Evolutionary conservation across 2,329 filamentous ascomycete species (phyloP).

Genomic region (Cyphellophora attinorum): DNA sequence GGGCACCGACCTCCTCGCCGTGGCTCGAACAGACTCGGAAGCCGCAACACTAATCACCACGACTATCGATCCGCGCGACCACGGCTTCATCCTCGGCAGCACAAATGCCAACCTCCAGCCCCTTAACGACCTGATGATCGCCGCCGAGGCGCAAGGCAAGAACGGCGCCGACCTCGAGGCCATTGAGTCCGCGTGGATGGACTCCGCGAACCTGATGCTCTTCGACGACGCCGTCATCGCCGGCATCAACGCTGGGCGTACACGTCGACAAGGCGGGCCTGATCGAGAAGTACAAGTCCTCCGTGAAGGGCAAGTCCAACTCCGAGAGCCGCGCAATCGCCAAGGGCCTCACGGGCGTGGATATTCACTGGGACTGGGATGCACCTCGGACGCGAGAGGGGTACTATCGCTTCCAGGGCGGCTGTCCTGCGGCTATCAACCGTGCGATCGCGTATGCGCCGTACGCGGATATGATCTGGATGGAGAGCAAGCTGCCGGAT

Average conservation of each 20-base stretch:
- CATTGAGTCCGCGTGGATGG: slow-evolving; percentile 83
- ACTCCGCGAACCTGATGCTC: slow-evolving; percentile 69
- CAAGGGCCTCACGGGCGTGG: slow-evolving; percentile 63
- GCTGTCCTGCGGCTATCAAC: slow-evolving; percentile 84
- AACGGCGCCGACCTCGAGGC: slow-evolving; percentile 69
- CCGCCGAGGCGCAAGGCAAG: slow-evolving; percentile 75
- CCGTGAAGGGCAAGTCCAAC: slow-evolving; percentile 76
- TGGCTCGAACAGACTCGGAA: slow-evolving; percentile 94
- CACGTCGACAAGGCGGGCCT: slow-evolving; percentile 60
- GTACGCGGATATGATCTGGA: slow-evolving; percentile 95
- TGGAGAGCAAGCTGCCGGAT: slow-evolving; percentile 96
- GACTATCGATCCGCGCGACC: slow-evolving; percentile 91
- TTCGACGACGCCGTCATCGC: slow-evolving; percentile 86
- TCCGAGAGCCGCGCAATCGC: slow-evolving; percentile 71
- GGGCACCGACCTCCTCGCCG: slow-evolving; percentile 82
- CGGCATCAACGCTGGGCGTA: slow-evolving; percentile 61
- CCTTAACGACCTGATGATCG: slow-evolving; percentile 82
- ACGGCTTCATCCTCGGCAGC: slow-evolving; percentile 80
- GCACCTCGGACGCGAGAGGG: slow-evolving; percentile 86
- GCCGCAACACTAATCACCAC: slow-evolving; percentile 94
- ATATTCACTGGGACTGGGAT: slow-evolving; percentile 93
- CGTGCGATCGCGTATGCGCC: slow-evolving; percentile 85
- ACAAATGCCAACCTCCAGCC: slow-evolving; percentile 80
- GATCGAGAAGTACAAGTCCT: slow-evolving; percentile 55
- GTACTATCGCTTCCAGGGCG: slow-evolving; percentile 86